Conservation (phyloP, 2,329 filamentous ascomycete species). For the Epicoccum sorghinum region DNA sequence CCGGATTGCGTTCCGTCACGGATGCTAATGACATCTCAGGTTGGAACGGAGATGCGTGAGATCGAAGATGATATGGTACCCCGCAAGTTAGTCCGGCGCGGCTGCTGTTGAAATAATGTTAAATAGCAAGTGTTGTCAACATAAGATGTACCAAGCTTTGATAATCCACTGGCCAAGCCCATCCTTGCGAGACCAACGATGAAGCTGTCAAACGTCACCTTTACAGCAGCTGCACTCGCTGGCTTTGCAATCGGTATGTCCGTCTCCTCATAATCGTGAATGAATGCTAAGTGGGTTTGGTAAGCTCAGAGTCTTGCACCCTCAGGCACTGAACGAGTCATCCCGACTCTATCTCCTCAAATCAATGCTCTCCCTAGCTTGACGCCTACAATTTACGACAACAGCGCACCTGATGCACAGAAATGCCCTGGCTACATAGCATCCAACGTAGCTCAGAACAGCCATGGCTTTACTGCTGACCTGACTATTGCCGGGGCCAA, state of each 20-base stretch:
- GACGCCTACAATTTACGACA: conserved; percentile 22
- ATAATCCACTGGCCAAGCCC: background rate
- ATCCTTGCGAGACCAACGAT: background rate
- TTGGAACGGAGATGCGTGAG: background rate
- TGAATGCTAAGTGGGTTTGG: background rate
- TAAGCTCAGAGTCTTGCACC: conserved; percentile 1
- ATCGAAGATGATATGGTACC: background rate
- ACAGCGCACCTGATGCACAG: conserved; percentile 28
- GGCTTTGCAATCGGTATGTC: background rate
- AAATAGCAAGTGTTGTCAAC: conserved; percentile 3
- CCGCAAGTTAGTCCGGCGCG: background rate
- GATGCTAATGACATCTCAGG: background rate
- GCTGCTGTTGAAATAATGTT: background rate
- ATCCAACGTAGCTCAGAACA: conserved; percentile 59
- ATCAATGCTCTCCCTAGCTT: conserved; percentile 20
- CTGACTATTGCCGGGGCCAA: conserved; percentile 68
- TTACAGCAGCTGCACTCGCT: background rate
- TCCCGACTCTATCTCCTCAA: conserved; percentile 12
- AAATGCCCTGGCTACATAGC: conserved; percentile 71
- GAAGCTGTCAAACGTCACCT: background rate
- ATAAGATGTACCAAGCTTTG: conserved; percentile 1
- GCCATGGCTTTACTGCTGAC: conserved; percentile 61
- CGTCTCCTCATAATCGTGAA: background rate
- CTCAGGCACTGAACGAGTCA: conserved; percentile 7
- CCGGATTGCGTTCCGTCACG: conserved; percentile 5